Base-by-base conservation (phyloP, 306 rosid genomes). In the Betula pendula region DNA sequence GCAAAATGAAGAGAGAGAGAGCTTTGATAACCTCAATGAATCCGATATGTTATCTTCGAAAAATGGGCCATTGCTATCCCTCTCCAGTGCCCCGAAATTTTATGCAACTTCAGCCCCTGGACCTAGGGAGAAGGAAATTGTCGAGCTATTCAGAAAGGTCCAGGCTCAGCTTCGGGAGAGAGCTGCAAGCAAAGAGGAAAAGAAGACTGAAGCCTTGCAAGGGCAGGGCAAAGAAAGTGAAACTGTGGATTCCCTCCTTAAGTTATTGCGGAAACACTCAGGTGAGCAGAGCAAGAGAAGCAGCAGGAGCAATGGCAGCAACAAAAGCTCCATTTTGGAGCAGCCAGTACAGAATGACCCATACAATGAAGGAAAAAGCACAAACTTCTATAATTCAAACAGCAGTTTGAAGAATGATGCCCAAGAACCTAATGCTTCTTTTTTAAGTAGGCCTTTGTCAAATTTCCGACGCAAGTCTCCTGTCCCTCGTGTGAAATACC, bases 61-160 rank as follows among this genome's bases (percentile, higher is more conserved):
- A 80, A 89, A 95, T 77, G 99, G 97, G 38, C 92, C 96, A 20
- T 65, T 85, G 24, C 71, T 76, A 70, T 89, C 99, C 14, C 85
- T 84, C 35, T 86, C 94, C 2, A 81, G 70, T 81, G 81, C 84
- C 60, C 79, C 90, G 14, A 95, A 92, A 77, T 89, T 80, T 24
- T 90, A 89, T 73, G 84, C 96, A 65, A 89, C 92, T 67, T 85
- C 97, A 42, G 75, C 90, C 58, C 99, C 99, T 25, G 99, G 99
- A 52, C 87, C 96, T 6, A 92, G 93, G 79, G 99, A 95, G 87
- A 95, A 87, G 79, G 99, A 95, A 87, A 95, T 95, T 71, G 97
- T 95, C 48, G 99, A 91, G 84, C 90, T 95, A 71, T 95, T 95
- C 79, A 84, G 93, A 75, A 91, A 92, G 87, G 97, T 95, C 71